Percentiles rank a stretch among this genome's conserved stretches.
Conservation (phyloP, 805 yeast species). For the Yarrowia sp. region DNA sequence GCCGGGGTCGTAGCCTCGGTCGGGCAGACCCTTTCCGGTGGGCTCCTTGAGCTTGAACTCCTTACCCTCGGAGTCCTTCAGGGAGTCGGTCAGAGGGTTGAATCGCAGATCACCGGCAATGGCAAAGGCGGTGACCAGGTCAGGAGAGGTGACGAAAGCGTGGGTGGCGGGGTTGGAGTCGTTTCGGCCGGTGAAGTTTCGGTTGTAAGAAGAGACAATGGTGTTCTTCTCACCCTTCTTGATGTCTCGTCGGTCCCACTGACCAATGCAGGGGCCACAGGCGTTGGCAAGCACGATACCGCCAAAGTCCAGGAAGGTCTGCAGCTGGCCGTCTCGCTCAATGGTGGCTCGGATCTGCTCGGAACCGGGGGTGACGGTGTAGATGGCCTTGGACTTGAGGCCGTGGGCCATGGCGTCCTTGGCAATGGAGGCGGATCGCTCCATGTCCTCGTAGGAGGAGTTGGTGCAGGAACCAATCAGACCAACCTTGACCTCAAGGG, state of each 20-base stretch:
- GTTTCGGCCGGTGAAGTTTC: conserved; percentile 97
- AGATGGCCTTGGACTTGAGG: conserved; percentile 87
- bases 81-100: conserved; percentile 92
- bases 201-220: conserved; percentile 95
- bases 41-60: conserved; percentile 91
- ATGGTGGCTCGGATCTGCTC: conserved; percentile 98
- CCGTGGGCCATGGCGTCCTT: conserved; percentile 91
- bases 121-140: conserved; percentile 92
- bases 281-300: conserved; percentile 96
- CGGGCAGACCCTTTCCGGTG: conserved; percentile 87
- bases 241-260: conserved; percentile 95
- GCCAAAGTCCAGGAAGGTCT: conserved; percentile 88
- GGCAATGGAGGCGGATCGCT: conserved; percentile 92
- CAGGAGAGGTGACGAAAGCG: conserved; percentile 97
- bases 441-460: conserved; percentile 98
- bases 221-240: conserved; percentile 96
- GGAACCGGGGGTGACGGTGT: conserved; percentile 96
- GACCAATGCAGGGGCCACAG: conserved; percentile 99
- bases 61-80: conserved; percentile 86
- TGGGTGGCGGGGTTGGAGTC: conserved; percentile 98
- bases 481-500: conserved; percentile 89
- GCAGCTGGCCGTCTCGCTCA: conserved; percentile 92
- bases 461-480: conserved; percentile 98
- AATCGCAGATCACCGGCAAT: conserved; percentile 95
- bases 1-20: conserved; percentile 89